phyloP scores from a whole-genome alignment of 2,329 filamentous ascomycete species.

The Pseudodiploospora longispora region DNA sequence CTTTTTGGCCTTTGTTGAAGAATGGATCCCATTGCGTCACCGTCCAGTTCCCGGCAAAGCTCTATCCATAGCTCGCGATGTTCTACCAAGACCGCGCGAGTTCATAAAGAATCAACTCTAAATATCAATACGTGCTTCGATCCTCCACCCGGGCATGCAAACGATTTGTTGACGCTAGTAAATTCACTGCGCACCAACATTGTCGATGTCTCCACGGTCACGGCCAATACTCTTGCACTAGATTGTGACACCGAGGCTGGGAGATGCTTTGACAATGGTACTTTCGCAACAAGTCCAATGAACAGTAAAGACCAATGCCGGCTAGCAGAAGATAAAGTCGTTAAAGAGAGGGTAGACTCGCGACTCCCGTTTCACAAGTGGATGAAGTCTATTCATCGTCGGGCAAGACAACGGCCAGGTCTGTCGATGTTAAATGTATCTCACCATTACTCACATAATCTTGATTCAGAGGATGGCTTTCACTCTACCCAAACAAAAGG shows the following conservation, averaged over 20 bases:
- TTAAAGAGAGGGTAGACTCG: conserved; percentile 6
- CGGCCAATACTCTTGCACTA: no score
- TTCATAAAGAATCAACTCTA: background rate
- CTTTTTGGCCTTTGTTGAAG: conserved; percentile 16
- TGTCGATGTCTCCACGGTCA: no score
- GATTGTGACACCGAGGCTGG: no score
- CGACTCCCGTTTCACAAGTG: conserved; percentile 58
- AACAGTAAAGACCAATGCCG: no score
- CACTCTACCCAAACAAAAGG: background rate
- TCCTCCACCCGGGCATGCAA: no score
- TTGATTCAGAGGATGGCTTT: conserved; percentile 1
- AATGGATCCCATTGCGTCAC: conserved; percentile 27
- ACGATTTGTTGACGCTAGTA: no score
- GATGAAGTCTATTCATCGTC: conserved; percentile 61
- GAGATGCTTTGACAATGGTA: no score
- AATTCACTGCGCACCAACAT: no score
- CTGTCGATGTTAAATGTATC: background rate
- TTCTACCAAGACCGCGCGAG: conserved; percentile 5
- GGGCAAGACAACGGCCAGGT: conserved; percentile 33
- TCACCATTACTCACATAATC: background rate
- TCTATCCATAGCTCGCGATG: conserved; percentile 5
- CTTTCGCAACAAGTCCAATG: no score
- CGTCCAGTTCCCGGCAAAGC: conserved; percentile 8
- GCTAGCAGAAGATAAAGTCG: no score
- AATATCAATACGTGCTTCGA: no score